Percentiles rank a stretch among this genome's conserved stretches.
Evolutionary conservation across 208 protist genomes (phyloP).

Genomic region (Trypanosoma mega): DNA sequence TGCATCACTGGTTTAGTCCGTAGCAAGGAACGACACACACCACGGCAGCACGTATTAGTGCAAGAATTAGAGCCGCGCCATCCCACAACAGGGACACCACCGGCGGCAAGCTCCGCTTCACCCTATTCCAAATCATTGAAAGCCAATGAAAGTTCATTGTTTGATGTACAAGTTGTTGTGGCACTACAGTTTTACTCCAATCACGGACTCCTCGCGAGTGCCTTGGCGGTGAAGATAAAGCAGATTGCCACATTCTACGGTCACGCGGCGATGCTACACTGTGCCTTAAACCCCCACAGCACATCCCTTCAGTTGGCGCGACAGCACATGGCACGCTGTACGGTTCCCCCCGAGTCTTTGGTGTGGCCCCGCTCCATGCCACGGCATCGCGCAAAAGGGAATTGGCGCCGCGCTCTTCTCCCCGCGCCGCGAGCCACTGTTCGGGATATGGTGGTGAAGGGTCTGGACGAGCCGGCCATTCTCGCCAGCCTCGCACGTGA

Average conservation of each 20-base stretch:
- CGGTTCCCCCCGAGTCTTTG: not conserved
- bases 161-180: not conserved
- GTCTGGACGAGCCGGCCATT: conserved; percentile 6
- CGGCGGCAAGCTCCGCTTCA: not conserved
- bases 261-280: not conserved
- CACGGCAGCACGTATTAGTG: no score
- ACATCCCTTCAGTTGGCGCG: not conserved
- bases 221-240: conserved; percentile 13
- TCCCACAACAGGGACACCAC: no score
- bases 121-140: not conserved
- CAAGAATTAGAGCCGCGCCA: no score
- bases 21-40: no score
- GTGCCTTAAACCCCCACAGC: not conserved
- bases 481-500: no score
- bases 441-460: conserved; percentile 1
- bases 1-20: conserved; percentile 13
- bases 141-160: not conserved
- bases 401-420: not conserved
- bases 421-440: not conserved
- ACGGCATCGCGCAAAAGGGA: not conserved
- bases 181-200: conserved; percentile 14
- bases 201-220: not conserved
- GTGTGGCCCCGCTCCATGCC: not conserved
- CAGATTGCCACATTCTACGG: conserved; percentile 9
- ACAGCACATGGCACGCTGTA: conserved; percentile 1